These are phyloP conservation scores for Pyrenopolyporus hunteri DNA, from an alignment of 495 filamentous ascomycete genomes.

Conservation along the genomic window DNA sequence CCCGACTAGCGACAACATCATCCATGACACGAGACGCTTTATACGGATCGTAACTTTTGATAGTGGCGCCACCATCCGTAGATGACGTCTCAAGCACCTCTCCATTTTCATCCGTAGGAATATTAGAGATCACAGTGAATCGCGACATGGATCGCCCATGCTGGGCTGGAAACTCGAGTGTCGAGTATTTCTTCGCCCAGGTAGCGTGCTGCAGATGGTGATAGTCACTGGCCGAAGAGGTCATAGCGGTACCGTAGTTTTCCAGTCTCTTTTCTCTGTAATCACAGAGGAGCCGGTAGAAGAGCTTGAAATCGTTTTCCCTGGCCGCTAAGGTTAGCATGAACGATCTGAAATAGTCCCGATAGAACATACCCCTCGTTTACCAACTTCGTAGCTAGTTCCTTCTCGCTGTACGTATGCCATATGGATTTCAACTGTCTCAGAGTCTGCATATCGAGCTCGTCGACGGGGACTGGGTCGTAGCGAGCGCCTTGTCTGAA, in stretches of 20 bases:
- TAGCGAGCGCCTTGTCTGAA: slow-evolving; percentile 38
- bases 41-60: slow-evolving; percentile 81
- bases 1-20: slow-evolving; percentile 47
- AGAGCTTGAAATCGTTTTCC: slow-evolving; percentile 85
- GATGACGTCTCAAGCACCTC: slow-evolving; percentile 18
- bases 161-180: slow-evolving; percentile 56
- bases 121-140: slow-evolving; percentile 72
- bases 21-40: slow-evolving; percentile 66
- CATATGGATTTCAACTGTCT: slow-evolving; percentile 85
- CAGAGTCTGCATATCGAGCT: slow-evolving; percentile 79
- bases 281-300: slow-evolving; percentile 81
- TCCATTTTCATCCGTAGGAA: slow-evolving; percentile 44
- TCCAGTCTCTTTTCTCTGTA: slow-evolving; percentile 84
- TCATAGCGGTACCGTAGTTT: slow-evolving; percentile 76
- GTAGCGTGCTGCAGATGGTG: slow-evolving; percentile 71
- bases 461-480: slow-evolving; percentile 48
- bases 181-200: slow-evolving; percentile 55
- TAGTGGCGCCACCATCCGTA: slow-evolving; percentile 43
- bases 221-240: slow-evolving; percentile 84
- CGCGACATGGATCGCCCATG: slow-evolving; percentile 65
- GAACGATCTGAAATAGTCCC: slow-evolving; percentile 7
- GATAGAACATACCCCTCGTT: slow-evolving; percentile 65
- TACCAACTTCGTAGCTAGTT: slow-evolving; percentile 68
- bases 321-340: slow-evolving; percentile 52
- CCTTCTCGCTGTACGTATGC: slow-evolving; percentile 78